A percentile compares a stretch with the other conserved stretches of the same genome.
These are phyloP conservation scores for Coniosporium apollinis DNA, from an alignment of 495 filamentous ascomycete genomes.

Conservation along the genomic window DNA sequence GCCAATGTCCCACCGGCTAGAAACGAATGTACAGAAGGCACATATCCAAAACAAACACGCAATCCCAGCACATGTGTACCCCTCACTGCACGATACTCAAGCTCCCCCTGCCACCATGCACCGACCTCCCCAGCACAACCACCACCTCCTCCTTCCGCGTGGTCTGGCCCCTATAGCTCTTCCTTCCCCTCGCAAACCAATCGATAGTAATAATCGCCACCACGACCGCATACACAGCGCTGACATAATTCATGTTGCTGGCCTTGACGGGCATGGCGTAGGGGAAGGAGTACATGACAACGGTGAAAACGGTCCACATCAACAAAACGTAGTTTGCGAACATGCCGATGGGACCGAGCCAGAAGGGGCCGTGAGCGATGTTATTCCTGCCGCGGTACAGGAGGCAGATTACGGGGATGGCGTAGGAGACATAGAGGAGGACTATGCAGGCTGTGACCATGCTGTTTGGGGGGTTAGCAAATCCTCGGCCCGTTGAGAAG, in stretches of 20 bases:
- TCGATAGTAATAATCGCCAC: conserved; percentile 13
- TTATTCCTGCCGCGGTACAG: conserved; percentile 15
- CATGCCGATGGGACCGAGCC: conserved; percentile 16
- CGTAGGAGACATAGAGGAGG: conserved; percentile 19
- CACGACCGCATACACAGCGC: conserved; percentile 14
- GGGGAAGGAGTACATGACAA: conserved; percentile 21
- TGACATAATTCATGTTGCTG: conserved; percentile 19
- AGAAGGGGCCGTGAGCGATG: conserved; percentile 19
- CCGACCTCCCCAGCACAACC: conserved; percentile 3
- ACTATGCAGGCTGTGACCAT: conserved; percentile 19
- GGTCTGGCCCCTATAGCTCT: conserved; percentile 12
- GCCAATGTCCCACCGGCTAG: too few relatives aligned
- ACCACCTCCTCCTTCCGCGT: conserved; percentile 7
- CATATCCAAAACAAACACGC: too few relatives aligned
- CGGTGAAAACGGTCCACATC: conserved; percentile 17
- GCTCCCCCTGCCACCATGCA: too few relatives aligned
- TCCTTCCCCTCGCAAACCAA: conserved; percentile 12
- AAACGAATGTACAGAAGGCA: too few relatives aligned
- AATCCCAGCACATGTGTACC: too few relatives aligned
- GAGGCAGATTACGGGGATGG: conserved; percentile 15
- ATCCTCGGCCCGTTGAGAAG: too few relatives aligned
- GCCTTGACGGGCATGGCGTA: conserved; percentile 13
- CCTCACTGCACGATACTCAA: too few relatives aligned
- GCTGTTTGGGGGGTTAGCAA: too few relatives aligned
- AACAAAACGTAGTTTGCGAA: conserved; percentile 16